phyloP scores from a whole-genome alignment of 345 rosid genomes.

The Lumnitzera racemosa region DNA sequence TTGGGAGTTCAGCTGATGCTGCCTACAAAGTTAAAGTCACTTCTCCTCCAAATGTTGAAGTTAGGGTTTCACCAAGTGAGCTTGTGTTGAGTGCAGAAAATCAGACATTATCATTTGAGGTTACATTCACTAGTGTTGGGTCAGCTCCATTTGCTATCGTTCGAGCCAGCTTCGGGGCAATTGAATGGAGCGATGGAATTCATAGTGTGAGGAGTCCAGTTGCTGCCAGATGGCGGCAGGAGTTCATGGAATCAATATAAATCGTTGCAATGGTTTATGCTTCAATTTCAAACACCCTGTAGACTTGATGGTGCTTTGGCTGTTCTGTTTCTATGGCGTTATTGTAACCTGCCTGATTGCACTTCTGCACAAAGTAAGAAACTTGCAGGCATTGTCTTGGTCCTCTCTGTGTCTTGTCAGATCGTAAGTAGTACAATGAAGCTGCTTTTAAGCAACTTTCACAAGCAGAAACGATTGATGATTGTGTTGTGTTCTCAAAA shows the following conservation, averaged over 20 bases:
- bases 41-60: conserved; percentile 47
- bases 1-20: conserved; percentile 44
- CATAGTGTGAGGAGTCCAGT: conserved; percentile 68
- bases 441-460: too few species aligned
- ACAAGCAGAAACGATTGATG: too few species aligned
- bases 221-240: conserved; percentile 51
- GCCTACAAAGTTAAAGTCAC: conserved; percentile 52
- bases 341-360: too few species aligned
- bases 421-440: too few species aligned
- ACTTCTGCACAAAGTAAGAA: too few species aligned
- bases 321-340: not conserved
- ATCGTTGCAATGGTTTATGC: not conserved
- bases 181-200: conserved; percentile 75
- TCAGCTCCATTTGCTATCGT: conserved; percentile 23
- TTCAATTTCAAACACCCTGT: not conserved
- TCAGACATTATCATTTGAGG: conserved; percentile 41
- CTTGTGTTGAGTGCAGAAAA: conserved; percentile 53
- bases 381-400: too few species aligned
- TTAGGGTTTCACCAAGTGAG: conserved; percentile 50
- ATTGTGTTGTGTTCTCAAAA: too few species aligned
- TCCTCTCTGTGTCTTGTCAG: too few species aligned
- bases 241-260: conserved; percentile 38
- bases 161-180: conserved; percentile 45
- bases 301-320: not conserved
- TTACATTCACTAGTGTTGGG: conserved; percentile 42